A percentile compares a stretch with the other conserved stretches of the same genome.
phyloP scores from a whole-genome alignment of 2,329 filamentous ascomycete genomes.

The Aspergillus ibericus region DNA sequence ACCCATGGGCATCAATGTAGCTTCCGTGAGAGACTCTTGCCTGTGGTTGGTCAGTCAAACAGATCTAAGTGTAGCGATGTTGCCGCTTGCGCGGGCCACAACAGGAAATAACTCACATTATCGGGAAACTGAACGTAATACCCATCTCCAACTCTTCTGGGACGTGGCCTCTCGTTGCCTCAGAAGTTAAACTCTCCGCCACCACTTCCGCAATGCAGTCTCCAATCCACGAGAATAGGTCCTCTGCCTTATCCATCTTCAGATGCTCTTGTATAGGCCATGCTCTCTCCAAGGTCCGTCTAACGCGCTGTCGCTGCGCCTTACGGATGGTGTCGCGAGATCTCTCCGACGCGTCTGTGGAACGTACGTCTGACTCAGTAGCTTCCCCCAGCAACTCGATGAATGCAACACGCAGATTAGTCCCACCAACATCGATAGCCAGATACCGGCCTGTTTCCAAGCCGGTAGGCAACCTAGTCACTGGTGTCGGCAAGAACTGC shows the following conservation, averaged over 20 bases:
- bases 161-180: conserved; percentile 39
- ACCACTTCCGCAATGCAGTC: conserved; percentile 74
- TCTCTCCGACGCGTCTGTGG: conserved; percentile 36
- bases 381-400: conserved; percentile 53
- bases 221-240: conserved; percentile 80
- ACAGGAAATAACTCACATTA: conserved; percentile 41
- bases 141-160: conserved; percentile 51
- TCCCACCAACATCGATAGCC: conserved; percentile 59
- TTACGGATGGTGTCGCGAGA: conserved; percentile 47
- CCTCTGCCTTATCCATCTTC: conserved; percentile 67
- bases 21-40: conserved; percentile 55
- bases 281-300: conserved; percentile 49
- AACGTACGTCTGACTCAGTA: conserved; percentile 35
- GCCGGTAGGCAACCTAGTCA: conserved; percentile 50
- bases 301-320: conserved; percentile 48
- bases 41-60: conserved; percentile 28
- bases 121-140: conserved; percentile 53
- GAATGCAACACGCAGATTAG: conserved; percentile 57
- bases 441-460: conserved; percentile 56
- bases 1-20: conserved; percentile 58
- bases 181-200: conserved; percentile 48
- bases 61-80: neutral
- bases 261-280: conserved; percentile 58
- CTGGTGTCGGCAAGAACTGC: conserved; percentile 50
- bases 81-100: neutral